Percentiles rank a stretch among this genome's conserved stretches.
Conservation (phyloP, 2,329 filamentous ascomycete genomes). For the Chaetomium sp. region DNA sequence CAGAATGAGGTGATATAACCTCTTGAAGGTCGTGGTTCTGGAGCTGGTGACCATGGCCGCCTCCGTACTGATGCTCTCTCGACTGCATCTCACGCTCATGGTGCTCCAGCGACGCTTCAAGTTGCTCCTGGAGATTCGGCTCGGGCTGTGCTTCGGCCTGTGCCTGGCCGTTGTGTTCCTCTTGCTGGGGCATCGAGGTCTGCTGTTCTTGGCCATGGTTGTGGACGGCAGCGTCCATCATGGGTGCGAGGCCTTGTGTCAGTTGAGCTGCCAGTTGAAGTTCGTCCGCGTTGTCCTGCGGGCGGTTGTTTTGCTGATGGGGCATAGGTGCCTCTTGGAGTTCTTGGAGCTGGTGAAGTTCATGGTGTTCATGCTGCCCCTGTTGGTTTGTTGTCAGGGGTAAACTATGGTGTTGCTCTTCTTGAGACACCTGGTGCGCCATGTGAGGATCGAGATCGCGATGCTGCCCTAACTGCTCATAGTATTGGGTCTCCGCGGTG, state of each 20-base stretch:
- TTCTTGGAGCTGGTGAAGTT: constrained; percentile 23
- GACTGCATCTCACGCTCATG: constrained; percentile 24
- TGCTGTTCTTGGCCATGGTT: constrained; percentile 31
- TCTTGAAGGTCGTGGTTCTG: constrained; percentile 26
- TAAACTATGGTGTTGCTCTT: constrained; percentile 23
- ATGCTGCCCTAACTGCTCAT: constrained; percentile 33
- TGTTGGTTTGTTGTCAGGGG: constrained; percentile 14
- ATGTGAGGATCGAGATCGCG: constrained; percentile 20
- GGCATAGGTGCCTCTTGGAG: constrained; percentile 32
- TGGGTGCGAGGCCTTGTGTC: constrained; percentile 47
- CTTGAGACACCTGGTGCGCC: constrained; percentile 19
- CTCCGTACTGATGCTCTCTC: constrained; percentile 24
- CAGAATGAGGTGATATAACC: constrained; percentile 24
- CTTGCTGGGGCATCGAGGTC: not conserved
- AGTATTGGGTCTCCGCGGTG: constrained; percentile 39
- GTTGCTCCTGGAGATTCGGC: constrained; percentile 16
- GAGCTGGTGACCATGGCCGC: constrained; percentile 20
- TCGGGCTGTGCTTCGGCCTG: not conserved
- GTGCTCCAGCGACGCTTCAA: constrained; percentile 20
- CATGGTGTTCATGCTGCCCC: constrained; percentile 20
- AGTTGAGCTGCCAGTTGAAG: constrained; percentile 53
- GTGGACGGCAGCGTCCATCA: constrained; percentile 38
- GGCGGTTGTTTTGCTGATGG: constrained; percentile 38
- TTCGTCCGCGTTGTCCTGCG: constrained; percentile 45
- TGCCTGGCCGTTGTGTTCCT: not conserved